Base-by-base conservation (phyloP, 2,329 filamentous ascomycete genomes). In the Xylariaceae sp. region DNA sequence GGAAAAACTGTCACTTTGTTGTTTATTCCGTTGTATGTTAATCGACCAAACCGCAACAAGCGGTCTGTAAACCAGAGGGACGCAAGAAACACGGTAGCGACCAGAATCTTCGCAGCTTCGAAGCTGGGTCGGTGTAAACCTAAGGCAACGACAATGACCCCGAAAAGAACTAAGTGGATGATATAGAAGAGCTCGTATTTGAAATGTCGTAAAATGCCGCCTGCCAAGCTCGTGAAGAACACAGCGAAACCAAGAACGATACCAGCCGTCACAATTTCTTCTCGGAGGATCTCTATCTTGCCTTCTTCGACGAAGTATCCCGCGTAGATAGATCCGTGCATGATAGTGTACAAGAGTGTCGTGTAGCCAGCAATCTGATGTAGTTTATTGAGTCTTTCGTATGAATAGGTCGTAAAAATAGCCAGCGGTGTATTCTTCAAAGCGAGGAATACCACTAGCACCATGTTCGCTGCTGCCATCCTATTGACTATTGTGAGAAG, bases 381-480 rank as follows among this genome's bases (percentile, higher is more conserved):
- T 5, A 80, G 66, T 2, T 70, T 61, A 42, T 79, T 78, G 9
- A 80, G 67, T 22, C 72, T 66, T 45, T 75, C 75, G 51, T 80
- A 75, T 2, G 75, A 74, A 44, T 71, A 73, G 6, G 69, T 66
- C 2, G 71, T 71, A 12, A 77, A 53, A 40, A 71, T 64, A 3
- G 70, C 71, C 6, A 80, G 59, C 0, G 76, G 76, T 0, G 75
- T 79, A 50, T 79, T 79, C 50, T 75, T 77, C 54, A 79, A 60
- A 1, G 71, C 72, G 11, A 81, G 65, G 22, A 78, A 76, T 2
- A 78, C 72, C 17, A 75, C 69, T 5, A 77, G 64, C 10, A 68
- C 69, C 33, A 78, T 57, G 48, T 80, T 80, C 31, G 62, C 69
- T 12, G 73, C 61, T 1, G 72, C 65, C 62, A 80, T 69, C 78